Evolutionary conservation across 129 eudicot genomes (phyloP).

Genomic region (Helianthus annuus): DNA sequence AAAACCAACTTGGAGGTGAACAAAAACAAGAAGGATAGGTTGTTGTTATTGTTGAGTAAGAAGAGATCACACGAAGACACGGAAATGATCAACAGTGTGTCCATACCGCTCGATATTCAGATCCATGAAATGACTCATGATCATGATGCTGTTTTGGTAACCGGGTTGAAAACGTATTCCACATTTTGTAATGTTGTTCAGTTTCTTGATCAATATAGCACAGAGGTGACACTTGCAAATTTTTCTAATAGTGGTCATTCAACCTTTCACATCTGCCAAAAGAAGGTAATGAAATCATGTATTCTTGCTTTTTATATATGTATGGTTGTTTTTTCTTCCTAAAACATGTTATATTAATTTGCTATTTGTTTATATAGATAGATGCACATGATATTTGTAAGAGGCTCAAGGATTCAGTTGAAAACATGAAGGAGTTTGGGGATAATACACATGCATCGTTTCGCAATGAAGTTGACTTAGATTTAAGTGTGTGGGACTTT

Average conservation of each 20-base stretch:
- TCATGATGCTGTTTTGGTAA: constrained; percentile 37
- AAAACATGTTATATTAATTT: not conserved
- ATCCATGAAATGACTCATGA: constrained; percentile 45
- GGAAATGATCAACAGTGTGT: not conserved
- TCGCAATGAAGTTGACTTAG: constrained; percentile 11
- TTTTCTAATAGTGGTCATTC: constrained; percentile 39
- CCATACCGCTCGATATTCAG: constrained; percentile 29
- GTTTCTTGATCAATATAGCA: constrained; percentile 37
- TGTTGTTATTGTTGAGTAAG: constrained; percentile 5
- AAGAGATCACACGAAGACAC: constrained; percentile 29
- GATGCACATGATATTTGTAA: constrained; percentile 28
- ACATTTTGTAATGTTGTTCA: constrained; percentile 36
- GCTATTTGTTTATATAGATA: constrained; percentile 12
- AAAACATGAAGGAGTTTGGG: constrained; percentile 13
- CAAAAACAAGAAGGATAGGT: constrained; percentile 43
- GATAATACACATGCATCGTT: constrained; percentile 4
- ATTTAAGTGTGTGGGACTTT: constrained; percentile 39
- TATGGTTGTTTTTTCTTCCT: not conserved
- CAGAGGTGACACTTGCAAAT: constrained; percentile 49
- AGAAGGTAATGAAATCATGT: constrained; percentile 34
- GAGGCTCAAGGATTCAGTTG: constrained; percentile 37
- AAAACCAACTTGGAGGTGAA: constrained; percentile 42
- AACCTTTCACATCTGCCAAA: constrained; percentile 40
- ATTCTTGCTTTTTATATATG: not conserved
- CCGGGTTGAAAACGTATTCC: constrained; percentile 35